Evolutionary conservation across 768 basidiomycete species (phyloP).

Genomic region (Mycena haematopus): DNA sequence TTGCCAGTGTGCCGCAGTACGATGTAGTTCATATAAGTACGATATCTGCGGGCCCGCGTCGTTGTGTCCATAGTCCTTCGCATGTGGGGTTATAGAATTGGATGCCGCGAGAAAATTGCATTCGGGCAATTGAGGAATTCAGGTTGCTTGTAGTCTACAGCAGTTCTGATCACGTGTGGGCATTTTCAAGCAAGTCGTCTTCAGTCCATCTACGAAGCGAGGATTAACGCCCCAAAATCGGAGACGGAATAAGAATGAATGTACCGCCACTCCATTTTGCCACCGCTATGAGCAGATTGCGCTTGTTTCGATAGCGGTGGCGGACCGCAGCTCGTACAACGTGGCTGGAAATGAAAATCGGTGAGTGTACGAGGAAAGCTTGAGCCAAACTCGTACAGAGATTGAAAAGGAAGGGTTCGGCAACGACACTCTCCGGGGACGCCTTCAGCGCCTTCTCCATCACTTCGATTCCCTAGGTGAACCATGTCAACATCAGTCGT

Average conservation of each 20-base stretch:
- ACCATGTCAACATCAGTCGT: not conserved
- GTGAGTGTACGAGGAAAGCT: not conserved
- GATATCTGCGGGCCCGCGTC: no score
- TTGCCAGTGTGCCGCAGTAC: no score
- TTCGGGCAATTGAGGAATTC: not conserved
- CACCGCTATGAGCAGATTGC: constrained; percentile 73
- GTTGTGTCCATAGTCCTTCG: no score
- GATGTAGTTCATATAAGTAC: no score
- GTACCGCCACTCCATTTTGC: constrained; percentile 78
- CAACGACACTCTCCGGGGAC: constrained; percentile 75
- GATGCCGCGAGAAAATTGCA: no score
- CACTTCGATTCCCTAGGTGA: constrained; percentile 66
- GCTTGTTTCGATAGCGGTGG: constrained; percentile 79
- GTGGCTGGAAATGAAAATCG: constrained; percentile 58
- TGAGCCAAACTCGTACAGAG: constrained; percentile 58
- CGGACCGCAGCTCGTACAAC: constrained; percentile 80
- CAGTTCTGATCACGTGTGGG: constrained; percentile 54
- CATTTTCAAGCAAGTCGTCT: constrained; percentile 80
- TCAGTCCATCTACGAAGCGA: constrained; percentile 62
- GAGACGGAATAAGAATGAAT: not conserved
- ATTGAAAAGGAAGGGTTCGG: constrained; percentile 87
- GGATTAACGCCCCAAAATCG: constrained; percentile 42
- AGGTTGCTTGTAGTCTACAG: not conserved
- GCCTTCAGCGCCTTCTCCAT: constrained; percentile 66
- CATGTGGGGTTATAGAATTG: no score